Evolutionary conservation across 1,139 yeast species (phyloP).

Genomic region (Saccharomyces pastorianus): DNA sequence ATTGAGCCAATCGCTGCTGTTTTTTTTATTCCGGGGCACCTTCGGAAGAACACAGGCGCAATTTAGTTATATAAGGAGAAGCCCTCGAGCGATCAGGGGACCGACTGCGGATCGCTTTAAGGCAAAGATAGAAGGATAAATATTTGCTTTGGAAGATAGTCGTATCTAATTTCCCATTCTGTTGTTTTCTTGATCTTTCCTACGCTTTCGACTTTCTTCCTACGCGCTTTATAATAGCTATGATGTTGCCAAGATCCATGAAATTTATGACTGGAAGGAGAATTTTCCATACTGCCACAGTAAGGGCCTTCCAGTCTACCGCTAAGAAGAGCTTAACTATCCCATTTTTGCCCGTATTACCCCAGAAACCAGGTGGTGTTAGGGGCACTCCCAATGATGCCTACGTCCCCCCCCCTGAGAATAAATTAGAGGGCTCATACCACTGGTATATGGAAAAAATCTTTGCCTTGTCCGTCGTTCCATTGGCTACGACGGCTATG

Average conservation of each 20-base stretch:
- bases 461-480: conserved; percentile 52
- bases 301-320: conserved; percentile 29
- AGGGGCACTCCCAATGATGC: conserved; percentile 75
- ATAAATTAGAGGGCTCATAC: conserved; percentile 52
- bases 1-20: neutral
- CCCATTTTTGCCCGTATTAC: conserved; percentile 43
- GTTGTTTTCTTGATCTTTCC: neutral
- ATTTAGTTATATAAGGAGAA: neutral
- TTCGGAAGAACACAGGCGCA: neutral
- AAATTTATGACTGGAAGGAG: conserved; percentile 3
- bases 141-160: neutral
- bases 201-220: neutral
- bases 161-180: neutral
- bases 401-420: conserved; percentile 48
- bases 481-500: conserved; percentile 57
- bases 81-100: neutral
- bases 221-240: neutral
- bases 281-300: conserved; percentile 1
- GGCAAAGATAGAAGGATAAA: neutral
- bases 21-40: neutral
- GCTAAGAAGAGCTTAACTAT: conserved; percentile 31
- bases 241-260: neutral
- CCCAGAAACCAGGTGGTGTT: conserved; percentile 71
- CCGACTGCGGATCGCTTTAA: neutral
- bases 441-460: conserved; percentile 69